Conservation (phyloP, 805 yeast species). For the Teunomyces kruisii region DNA sequence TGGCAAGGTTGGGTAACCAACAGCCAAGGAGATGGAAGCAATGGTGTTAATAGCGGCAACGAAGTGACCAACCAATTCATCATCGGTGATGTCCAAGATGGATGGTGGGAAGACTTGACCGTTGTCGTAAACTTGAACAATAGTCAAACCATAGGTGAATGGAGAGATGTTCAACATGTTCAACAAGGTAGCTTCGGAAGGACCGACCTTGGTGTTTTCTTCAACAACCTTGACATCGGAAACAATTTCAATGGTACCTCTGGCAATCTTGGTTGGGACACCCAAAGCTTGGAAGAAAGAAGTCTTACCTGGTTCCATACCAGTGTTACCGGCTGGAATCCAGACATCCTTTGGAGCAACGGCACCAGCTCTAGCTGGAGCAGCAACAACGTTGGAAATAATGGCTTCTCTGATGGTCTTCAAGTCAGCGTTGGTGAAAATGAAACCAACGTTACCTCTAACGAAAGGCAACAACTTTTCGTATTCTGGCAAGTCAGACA, state of each 20-base stretch:
- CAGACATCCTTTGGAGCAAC: slow-evolving; percentile 96
- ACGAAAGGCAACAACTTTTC: slow-evolving; percentile 94
- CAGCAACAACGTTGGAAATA: slow-evolving; percentile 94
- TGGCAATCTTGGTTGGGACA: slow-evolving; percentile 99
- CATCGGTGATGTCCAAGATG: slow-evolving; percentile 98
- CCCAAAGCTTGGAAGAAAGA: slow-evolving; percentile 99
- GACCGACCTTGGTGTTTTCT: slow-evolving; percentile 89
- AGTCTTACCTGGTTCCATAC: slow-evolving; percentile 99
- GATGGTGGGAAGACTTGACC: slow-evolving; percentile 98
- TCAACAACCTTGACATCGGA: slow-evolving; percentile 94
- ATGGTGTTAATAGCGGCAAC: slow-evolving; percentile 89
- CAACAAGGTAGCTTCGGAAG: slow-evolving; percentile 97
- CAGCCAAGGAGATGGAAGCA: slow-evolving; percentile 95
- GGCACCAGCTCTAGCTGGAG: slow-evolving; percentile 99
- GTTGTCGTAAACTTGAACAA: slow-evolving; percentile 96
- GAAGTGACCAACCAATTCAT: slow-evolving; percentile 90
- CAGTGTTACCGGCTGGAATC: slow-evolving; percentile 99
- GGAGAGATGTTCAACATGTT: slow-evolving; percentile 99
- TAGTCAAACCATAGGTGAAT: slow-evolving; percentile 97
- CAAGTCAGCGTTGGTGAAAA: slow-evolving; percentile 96
- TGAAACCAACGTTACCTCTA: slow-evolving; percentile 99
- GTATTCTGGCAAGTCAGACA: slow-evolving; percentile 90
- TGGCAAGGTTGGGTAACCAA: slow-evolving; percentile 99
- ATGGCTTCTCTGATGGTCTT: slow-evolving; percentile 87
- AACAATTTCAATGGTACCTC: slow-evolving; percentile 99